These are phyloP conservation scores for Lactarius sp. DNA, from an alignment of 768 basidiomycete genomes.

Conservation along the genomic window DNA sequence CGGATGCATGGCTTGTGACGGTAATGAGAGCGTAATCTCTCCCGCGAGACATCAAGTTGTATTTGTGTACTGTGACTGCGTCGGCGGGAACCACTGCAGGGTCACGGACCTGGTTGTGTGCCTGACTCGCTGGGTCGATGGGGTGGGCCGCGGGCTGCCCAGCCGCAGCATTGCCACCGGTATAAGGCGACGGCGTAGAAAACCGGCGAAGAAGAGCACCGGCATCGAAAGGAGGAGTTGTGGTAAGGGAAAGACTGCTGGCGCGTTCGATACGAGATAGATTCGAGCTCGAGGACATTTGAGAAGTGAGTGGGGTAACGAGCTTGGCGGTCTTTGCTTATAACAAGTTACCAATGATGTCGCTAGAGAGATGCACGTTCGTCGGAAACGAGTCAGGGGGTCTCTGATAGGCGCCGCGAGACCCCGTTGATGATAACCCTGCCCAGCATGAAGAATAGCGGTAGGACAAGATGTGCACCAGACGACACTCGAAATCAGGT, in stretches of 20 bases:
- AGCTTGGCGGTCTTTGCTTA: background rate
- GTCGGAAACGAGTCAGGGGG: background rate
- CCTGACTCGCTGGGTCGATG: background rate
- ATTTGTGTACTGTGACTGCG: conserved; percentile 4
- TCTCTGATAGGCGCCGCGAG: conserved; percentile 67
- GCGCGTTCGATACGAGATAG: background rate
- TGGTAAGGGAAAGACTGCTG: background rate
- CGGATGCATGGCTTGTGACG: conserved; percentile 9
- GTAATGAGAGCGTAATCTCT: conserved; percentile 14
- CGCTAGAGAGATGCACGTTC: background rate
- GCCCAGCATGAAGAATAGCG: conserved; percentile 1
- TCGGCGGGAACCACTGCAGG: background rate
- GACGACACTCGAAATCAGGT: conserved; percentile 13
- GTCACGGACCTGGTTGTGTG: background rate
- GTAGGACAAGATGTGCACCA: background rate
- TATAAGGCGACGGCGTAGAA: conserved; percentile 12
- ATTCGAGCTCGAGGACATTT: background rate
- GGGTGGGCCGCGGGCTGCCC: background rate
- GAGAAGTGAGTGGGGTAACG: background rate
- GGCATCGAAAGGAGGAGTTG: background rate
- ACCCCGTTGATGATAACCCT: conserved; percentile 68
- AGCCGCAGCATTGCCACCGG: background rate
- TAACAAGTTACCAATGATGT: no score
- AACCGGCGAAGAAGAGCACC: conserved; percentile 8
- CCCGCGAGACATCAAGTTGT: conserved; percentile 15